Conservation (phyloP, 2,329 filamentous ascomycete genomes). For the Zymoseptoria ardabiliae region DNA sequence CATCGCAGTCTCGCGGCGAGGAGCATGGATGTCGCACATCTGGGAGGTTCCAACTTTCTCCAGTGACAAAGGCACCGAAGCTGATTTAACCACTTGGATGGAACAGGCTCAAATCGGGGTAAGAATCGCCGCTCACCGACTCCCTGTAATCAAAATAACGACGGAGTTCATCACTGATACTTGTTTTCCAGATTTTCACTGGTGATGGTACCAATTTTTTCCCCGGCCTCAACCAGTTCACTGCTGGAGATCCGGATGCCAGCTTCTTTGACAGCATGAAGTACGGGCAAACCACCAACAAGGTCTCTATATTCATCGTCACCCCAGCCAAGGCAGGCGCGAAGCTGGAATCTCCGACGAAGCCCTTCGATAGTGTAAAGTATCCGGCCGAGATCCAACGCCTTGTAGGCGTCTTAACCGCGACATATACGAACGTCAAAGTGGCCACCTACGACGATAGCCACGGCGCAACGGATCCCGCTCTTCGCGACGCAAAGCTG, state of each 20-base stretch:
- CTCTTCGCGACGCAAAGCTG: not conserved
- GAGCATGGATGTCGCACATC: constrained; percentile 5
- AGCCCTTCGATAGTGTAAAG: not conserved
- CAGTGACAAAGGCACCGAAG: not conserved
- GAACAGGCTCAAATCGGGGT: constrained; percentile 3
- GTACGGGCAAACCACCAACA: constrained; percentile 4
- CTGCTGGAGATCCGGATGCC: not conserved
- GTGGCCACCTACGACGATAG: constrained; percentile 1
- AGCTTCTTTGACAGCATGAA: constrained; percentile 5
- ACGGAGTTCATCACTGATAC: not conserved
- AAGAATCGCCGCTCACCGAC: not conserved
- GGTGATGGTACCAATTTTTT: constrained; percentile 5
- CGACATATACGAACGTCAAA: not conserved
- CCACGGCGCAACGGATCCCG: not conserved
- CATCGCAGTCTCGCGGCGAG: constrained; percentile 3
- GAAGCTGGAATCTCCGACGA: not conserved
- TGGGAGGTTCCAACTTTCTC: constrained; percentile 6
- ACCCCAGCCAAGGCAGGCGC: constrained; percentile 2
- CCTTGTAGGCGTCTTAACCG: not conserved
- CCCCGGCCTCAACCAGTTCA: constrained; percentile 5
- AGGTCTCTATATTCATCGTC: constrained; percentile 5
- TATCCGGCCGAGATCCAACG: constrained; percentile 1
- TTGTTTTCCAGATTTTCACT: constrained; percentile 1
- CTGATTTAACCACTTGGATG: not conserved
- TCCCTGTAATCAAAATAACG: not conserved